Base-by-base conservation (phyloP, 768 basidiomycete species). In the Termitomyces sp. region DNA sequence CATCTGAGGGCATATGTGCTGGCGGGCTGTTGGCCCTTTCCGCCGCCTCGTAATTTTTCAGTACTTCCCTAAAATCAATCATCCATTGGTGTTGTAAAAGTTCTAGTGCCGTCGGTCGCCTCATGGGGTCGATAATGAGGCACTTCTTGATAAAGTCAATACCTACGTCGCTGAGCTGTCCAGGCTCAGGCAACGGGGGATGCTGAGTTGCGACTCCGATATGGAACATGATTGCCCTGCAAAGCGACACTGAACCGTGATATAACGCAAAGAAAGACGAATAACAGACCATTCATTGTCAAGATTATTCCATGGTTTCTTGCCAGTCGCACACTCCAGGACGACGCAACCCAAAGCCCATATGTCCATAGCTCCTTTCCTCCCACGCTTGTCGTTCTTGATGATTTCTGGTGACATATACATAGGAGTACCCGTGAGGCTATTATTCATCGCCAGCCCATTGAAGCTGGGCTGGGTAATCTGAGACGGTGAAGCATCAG, bases 361-460 rank as follows among this genome's bases (percentile, higher is more conserved):
- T 43, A 99, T 87, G 68, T 99, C 97, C 90, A 97, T 97, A 11
- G 96, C 93, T 17, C 97, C 97, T 60, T 91, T 85, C 49, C 88
- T 79, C 26, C 94, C 93, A 14, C 85, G 77, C 59, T 80, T 87
- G 63, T 96, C 93, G 63, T 90, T 97, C 74, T 96, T 92, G 75
- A 99, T 98, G 52, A 97, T 85, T 68, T 99, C 97, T 1, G 97
- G 97, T 5, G 95, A 97, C 93, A 99, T 98, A 70, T 99, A 98
- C 96, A 98, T 98, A 0, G 97, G 97, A 12, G 97, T 99, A 17
- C 94, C 96, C 1, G 95, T 97, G 34, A 99, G 73, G 62, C 90
- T 90, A 71, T 93, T 94, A 66, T 86, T 85, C 71, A 87, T 76
- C 5, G 78, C 82, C 24, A 78, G 67, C 5, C 75, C 74, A 62